Conservation (phyloP, 169 alveolate species). For the Eimeria sp. region DNA sequence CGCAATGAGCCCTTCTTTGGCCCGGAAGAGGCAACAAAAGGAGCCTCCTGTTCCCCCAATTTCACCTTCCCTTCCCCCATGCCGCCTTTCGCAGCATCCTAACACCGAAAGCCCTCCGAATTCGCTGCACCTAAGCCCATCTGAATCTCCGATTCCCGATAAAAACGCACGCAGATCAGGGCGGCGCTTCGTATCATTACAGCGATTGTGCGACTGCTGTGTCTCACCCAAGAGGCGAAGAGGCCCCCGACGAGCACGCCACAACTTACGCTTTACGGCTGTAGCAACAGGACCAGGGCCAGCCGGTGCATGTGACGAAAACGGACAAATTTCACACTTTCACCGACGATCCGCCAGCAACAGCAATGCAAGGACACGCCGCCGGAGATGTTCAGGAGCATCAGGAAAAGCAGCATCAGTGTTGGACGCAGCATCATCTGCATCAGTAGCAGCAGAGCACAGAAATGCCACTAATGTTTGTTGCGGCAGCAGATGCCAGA, state of each 20-base stretch:
- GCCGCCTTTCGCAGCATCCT: conserved; percentile 23
- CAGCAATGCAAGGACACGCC: not conserved
- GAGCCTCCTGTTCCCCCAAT: conserved; percentile 45
- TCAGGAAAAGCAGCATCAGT: not conserved
- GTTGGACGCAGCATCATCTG: not conserved
- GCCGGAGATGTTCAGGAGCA: not conserved
- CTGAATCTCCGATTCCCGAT: not conserved
- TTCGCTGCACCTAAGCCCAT: not conserved
- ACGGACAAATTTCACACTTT: conserved; percentile 2
- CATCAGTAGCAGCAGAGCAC: not conserved
- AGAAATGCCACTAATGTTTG: not conserved
- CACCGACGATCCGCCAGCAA: conserved; percentile 6
- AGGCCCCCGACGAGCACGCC: conserved; percentile 59
- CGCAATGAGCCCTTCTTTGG: conserved; percentile 17
- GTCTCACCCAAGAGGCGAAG: conserved; percentile 29
- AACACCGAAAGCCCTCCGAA: not conserved
- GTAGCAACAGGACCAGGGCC: conserved; percentile 36
- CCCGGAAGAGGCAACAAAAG: conserved; percentile 59
- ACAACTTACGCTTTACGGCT: not conserved
- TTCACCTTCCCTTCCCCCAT: conserved; percentile 19
- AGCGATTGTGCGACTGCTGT: conserved; percentile 60
- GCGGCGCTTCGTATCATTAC: conserved; percentile 24
- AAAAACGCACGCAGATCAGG: conserved; percentile 23
- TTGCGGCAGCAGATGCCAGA: conserved; percentile 58
- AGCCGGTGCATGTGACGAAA: not conserved